Evolutionary conservation across 23 red algal species (phyloP), one percentile per base, ranked within the genome.

Genomic region (Chondrus crispus): DNA sequence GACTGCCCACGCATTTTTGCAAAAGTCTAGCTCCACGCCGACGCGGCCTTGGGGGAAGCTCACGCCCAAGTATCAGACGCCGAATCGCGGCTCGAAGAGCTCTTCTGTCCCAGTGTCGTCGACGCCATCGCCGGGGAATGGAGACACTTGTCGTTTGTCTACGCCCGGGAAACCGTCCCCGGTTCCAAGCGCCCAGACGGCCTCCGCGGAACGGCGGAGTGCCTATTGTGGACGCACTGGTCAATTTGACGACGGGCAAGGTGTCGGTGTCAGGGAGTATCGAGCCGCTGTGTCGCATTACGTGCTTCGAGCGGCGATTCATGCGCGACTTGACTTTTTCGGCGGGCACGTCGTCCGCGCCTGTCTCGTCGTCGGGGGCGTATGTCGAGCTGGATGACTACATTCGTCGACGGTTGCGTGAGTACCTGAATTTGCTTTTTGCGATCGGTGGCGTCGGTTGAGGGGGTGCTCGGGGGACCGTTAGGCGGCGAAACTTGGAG

Each of bases 171-270:
- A n/a, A n/a, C n/a, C n/a, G n/a, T n/a, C n/a, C n/a, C n/a, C n/a
- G n/a, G n/a, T n/a, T n/a, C n/a, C n/a, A n/a, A n/a, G n/a, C n/a
- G n/a, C n/a, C n/a, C n/a, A n/a, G n/a, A n/a, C n/a, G n/a, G n/a
- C n/a, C n/a, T n/a, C n/a, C n/a, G n/a, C n/a, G 46, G 30, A 45
- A 18, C 53, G 42, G 81, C 8, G 69, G 78, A 47, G 80, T 95
- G 28, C 85, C 90, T 7, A 77, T 90, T 37, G 85, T 93, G 14
- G 95, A 98, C 58, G 95, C 91, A 3, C 70, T 98, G 28, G 90
- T 98, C 35, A 93, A 98, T 58, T 54, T 94, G 46, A 54, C 64
- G 7, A 92, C 76, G 30, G 95, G 95, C 16, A 64, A 74, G 62
- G 89, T 91, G 54, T 84, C 80, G 43, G 80, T 92, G 28, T 81